phyloP scores from a whole-genome alignment of 2,329 filamentous ascomycete genomes.

The Aspergillus sp. region DNA sequence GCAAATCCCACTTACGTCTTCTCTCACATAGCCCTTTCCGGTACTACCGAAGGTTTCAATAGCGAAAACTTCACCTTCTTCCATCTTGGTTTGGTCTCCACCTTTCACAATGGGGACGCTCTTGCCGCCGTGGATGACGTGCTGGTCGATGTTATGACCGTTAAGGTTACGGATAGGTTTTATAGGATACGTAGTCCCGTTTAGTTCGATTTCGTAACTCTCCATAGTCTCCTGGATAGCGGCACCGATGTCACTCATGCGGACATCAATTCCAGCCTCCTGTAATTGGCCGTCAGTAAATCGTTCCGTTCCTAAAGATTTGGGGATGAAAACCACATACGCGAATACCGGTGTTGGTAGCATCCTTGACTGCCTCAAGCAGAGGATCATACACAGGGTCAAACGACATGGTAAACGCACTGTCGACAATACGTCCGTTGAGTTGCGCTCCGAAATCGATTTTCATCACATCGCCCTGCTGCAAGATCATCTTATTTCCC shows the following conservation, averaged over 20 bases:
- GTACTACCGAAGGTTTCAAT: constrained; percentile 97
- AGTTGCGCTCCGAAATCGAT: constrained; percentile 72
- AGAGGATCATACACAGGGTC: constrained; percentile 69
- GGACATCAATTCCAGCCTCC: constrained; percentile 89
- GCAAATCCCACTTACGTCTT: constrained; percentile 65
- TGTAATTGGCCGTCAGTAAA: constrained; percentile 26
- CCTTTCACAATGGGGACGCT: constrained; percentile 92
- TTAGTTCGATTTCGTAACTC: constrained; percentile 83
- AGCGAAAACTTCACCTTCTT: constrained; percentile 92
- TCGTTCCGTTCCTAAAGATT: not conserved
- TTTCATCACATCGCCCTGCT: constrained; percentile 70
- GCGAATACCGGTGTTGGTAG: constrained; percentile 72
- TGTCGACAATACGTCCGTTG: constrained; percentile 70
- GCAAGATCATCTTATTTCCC: constrained; percentile 72
- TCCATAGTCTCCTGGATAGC: constrained; percentile 91
- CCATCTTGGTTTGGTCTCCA: constrained; percentile 90
- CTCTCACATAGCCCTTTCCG: constrained; percentile 80
- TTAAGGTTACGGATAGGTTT: constrained; percentile 86
- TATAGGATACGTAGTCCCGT: constrained; percentile 74
- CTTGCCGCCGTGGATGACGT: constrained; percentile 88
- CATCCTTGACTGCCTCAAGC: constrained; percentile 65
- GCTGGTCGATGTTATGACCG: constrained; percentile 85
- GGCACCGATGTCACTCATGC: constrained; percentile 80
- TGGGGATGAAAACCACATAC: constrained; percentile 33
- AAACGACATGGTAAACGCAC: constrained; percentile 68